Percentiles rank a stretch among this genome's conserved stretches.
phyloP scores from a whole-genome alignment of 2,329 filamentous ascomycete genomes.

The Talaromyces sp. region DNA sequence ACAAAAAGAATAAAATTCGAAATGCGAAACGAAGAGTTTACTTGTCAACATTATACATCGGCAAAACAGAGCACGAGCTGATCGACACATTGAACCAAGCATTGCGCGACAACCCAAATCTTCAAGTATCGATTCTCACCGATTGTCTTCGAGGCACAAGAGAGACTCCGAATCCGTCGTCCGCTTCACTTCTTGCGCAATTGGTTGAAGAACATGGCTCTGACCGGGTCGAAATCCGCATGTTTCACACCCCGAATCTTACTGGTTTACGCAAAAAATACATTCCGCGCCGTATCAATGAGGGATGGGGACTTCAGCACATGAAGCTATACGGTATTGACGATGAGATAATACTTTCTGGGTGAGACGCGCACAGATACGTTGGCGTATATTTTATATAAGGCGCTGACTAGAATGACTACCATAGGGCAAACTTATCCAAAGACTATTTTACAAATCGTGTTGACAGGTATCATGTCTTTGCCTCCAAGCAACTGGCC shows the following conservation, averaged over 20 bases:
- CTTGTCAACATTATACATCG: constrained; percentile 94
- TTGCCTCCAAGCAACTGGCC: constrained; percentile 71
- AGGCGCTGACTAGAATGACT: neutral
- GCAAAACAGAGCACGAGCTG: constrained; percentile 84
- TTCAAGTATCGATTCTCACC: constrained; percentile 83
- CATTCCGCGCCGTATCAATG: constrained; percentile 86
- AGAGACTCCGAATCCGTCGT: constrained; percentile 79
- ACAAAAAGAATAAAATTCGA: constrained; percentile 74
- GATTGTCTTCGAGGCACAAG: constrained; percentile 87
- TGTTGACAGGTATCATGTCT: constrained; percentile 90
- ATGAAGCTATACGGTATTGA: constrained; percentile 98
- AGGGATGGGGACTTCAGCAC: constrained; percentile 96
- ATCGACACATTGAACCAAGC: constrained; percentile 73
- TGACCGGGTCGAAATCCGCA: constrained; percentile 81
- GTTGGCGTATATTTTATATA: neutral
- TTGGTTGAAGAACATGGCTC: constrained; percentile 79
- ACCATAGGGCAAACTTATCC: constrained; percentile 72
- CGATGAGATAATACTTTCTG: constrained; percentile 90
- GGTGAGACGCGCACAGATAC: constrained; percentile 45
- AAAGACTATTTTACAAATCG: constrained; percentile 94
- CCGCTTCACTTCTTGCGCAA: constrained; percentile 79
- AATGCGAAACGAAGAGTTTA: constrained; percentile 76
- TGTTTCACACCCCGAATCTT: constrained; percentile 97
- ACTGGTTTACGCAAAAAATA: constrained; percentile 78
- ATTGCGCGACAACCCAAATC: constrained; percentile 64